Percentiles rank a stretch among this genome's conserved stretches.
Conservation (phyloP, 495 filamentous ascomycete genomes). For the Xylaria flabelliformis region DNA sequence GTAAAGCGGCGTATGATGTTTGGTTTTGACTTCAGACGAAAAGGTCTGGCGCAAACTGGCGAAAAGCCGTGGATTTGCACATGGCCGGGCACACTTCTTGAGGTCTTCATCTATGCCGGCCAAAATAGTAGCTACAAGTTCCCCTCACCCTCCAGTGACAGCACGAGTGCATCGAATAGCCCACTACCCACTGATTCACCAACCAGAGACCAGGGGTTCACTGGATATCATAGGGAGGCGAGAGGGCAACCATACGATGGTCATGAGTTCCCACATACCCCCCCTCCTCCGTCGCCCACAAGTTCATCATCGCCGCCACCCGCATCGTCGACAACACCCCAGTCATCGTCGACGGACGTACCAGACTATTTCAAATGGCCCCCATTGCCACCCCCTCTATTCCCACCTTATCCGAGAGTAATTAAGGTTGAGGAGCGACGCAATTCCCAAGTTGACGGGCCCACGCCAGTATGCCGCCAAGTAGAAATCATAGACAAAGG, state of each 20-base stretch:
- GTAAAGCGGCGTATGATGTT: conserved; percentile 32
- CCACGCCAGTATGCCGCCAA: conserved; percentile 71
- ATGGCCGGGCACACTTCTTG: conserved; percentile 83
- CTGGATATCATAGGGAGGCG: not conserved
- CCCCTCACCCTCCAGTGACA: not conserved
- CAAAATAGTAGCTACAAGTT: conserved; percentile 55
- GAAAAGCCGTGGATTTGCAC: conserved; percentile 86
- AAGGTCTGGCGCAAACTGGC: conserved; percentile 58
- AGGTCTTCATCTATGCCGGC: conserved; percentile 80
- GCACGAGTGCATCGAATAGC: conserved; percentile 28
- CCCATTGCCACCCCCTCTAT: conserved; percentile 30
- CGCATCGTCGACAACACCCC: no score
- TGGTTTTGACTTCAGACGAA: conserved; percentile 47
- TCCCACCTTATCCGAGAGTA: conserved; percentile 66
- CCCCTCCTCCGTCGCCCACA: not conserved
- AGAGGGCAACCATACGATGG: not conserved
- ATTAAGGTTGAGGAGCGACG: conserved; percentile 84
- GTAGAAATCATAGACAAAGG: conserved; percentile 66
- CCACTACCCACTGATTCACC: not conserved
- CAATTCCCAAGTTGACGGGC: conserved; percentile 44
- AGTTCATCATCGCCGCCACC: conserved; percentile 20
- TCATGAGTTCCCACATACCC: not conserved
- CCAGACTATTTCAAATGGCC: conserved; percentile 24
- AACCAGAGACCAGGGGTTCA: not conserved
- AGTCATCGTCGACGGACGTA: conserved; percentile 21